Percentiles rank a stretch among this genome's conserved stretches.
Evolutionary conservation across 2,329 filamentous ascomycete species (phyloP).

Genomic region (Harringtonia lauricola): DNA sequence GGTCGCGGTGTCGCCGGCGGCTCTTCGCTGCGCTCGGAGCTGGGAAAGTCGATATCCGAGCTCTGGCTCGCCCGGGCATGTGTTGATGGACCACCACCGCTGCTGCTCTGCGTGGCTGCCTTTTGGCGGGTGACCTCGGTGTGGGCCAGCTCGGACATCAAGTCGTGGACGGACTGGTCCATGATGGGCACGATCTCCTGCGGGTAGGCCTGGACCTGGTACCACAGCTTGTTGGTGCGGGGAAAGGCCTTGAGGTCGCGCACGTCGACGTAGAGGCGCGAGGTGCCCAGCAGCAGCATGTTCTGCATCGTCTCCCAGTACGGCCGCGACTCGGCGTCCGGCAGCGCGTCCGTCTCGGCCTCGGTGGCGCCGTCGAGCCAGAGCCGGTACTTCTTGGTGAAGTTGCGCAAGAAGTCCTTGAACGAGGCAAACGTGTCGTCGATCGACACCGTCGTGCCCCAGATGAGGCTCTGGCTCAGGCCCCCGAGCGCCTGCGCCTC

Average conservation of each 20-base stretch:
- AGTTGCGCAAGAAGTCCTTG: slow-evolving; percentile 88
- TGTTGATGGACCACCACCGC: not conserved
- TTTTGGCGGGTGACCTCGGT: slow-evolving; percentile 65
- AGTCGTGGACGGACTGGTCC: slow-evolving; percentile 88
- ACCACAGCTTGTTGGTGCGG: slow-evolving; percentile 85
- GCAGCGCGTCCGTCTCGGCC: slow-evolving; percentile 57
- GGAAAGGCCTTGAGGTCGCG: slow-evolving; percentile 88
- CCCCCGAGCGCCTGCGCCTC: slow-evolving; percentile 85
- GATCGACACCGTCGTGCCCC: slow-evolving; percentile 95
- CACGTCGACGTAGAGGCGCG: slow-evolving; percentile 77
- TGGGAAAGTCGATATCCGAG: slow-evolving; percentile 67
- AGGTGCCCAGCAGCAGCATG: slow-evolving; percentile 80
- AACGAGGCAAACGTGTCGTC: slow-evolving; percentile 78
- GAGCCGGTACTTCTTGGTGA: slow-evolving; percentile 87
- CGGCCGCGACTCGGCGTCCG: slow-evolving; percentile 66
- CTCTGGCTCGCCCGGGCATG: slow-evolving; percentile 38
- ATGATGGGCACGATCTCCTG: slow-evolving; percentile 94
- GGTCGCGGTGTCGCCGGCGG: slow-evolving; percentile 30
- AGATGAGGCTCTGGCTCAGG: slow-evolving; percentile 72
- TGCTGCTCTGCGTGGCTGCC: not conserved
- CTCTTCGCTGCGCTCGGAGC: slow-evolving; percentile 59
- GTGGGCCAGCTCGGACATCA: slow-evolving; percentile 81
- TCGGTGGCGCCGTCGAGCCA: slow-evolving; percentile 77
- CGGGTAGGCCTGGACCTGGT: slow-evolving; percentile 87
- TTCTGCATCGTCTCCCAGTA: slow-evolving; percentile 80